These are phyloP conservation scores for Spirogloea muscicola DNA, from an alignment of 139 green algal species.

Conservation along the genomic window DNA sequence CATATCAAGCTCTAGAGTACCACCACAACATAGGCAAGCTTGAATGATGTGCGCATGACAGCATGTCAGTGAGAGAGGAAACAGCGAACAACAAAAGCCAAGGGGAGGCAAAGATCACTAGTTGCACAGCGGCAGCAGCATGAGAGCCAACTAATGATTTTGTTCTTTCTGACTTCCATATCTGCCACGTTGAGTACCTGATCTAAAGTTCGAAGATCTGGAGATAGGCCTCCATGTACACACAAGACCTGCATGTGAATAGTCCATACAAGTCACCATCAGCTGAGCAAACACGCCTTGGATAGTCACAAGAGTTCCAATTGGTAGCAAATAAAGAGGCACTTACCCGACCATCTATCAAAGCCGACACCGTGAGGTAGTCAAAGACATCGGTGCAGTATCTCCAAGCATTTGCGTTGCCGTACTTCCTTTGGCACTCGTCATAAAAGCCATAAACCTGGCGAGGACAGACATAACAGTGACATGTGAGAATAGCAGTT, in stretches of 20 bases:
- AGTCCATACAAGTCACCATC: background rate
- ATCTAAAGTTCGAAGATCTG: constrained; percentile 91
- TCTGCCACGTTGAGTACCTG: constrained; percentile 71
- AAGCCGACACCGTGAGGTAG: constrained; percentile 86
- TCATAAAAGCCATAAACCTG: constrained; percentile 99
- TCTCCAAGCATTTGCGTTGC: constrained; percentile 97
- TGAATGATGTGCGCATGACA: background rate
- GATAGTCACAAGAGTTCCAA: background rate
- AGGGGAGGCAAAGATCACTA: background rate
- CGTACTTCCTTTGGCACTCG: constrained; percentile 98
- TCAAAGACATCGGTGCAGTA: constrained; percentile 99
- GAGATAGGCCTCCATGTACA: constrained; percentile 95
- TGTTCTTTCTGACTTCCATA: no score
- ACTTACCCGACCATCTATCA: constrained; percentile 79
- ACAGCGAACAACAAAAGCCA: background rate
- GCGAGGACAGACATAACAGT: no score
- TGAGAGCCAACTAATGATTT: no score
- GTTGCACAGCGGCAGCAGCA: background rate
- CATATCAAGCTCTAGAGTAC: no score
- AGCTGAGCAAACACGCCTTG: background rate
- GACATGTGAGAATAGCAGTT: no score
- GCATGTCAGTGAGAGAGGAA: background rate
- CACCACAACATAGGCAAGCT: background rate
- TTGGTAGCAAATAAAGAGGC: background rate
- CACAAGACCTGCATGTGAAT: constrained; percentile 70